Base-by-base conservation (phyloP, 306 rosid species). In the Lupinus albus region DNA sequence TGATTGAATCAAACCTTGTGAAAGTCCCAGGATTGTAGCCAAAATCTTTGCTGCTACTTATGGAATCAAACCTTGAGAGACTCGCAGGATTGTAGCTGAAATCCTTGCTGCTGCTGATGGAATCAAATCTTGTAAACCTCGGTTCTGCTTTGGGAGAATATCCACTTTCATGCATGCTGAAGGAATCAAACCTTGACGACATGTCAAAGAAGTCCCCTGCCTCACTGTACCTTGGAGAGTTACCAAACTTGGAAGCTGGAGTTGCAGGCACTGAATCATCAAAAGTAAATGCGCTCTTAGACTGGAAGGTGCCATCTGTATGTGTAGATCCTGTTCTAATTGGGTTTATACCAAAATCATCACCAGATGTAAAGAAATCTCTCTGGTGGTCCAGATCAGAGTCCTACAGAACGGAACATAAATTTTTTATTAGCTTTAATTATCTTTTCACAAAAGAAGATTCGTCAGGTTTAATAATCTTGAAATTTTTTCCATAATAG, bases 221-320 rank as follows among this genome's bases (percentile, higher is more conserved):
- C 76, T 88, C 97, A 14, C 96, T 87, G 78, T 85, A 89, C 78
- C 88, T 84, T 9, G 98, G 96, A 62, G 98, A 93, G 80, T 89
- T 87, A 45, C 88, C 84, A 28, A 86, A 86, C 68, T 80, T 86
- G 61, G 95, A 93, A 56, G 74, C 80, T n/a, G 98, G 98, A 70
- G 98, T 93, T 78, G 80, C 82, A 21, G 98, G 95, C 39, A 88
- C 97, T 30, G 98, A 93, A 70, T 93, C 98, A 55, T 92, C 97
- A 84, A 93, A 93, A 66, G 64, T 58, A 77, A 93, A 87, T 58
- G 89, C 78, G 78, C 88, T 86, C 69, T 84, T 92, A 32, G 86
- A 69, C 73, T 83, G 92, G 74, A 87, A 87, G 35, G 45, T 11
- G 65, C 83, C 78, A 13, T 82, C 94, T 46, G 85, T 79, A 46